Evolutionary conservation across 352 stramenopile genomes (phyloP), one percentile per base, ranked within the genome.

Genomic region (Pythium plurisporium): DNA sequence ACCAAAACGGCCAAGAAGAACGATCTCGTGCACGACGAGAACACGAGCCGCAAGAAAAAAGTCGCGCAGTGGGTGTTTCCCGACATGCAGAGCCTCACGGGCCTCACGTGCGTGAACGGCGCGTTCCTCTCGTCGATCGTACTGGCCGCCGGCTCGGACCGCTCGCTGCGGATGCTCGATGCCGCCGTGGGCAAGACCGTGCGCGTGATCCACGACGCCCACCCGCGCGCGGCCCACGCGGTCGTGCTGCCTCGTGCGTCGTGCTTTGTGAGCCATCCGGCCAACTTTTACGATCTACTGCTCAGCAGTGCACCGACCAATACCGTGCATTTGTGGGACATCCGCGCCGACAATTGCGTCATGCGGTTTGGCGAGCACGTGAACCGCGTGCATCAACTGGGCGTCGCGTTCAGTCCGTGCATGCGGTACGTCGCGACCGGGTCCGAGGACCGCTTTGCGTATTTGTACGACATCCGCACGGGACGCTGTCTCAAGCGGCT

Each of bases 401-500:
- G 80, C 7, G 62, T 80, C 30, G 72, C 79, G 14, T 96, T 96
- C 57, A 94, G 81, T 45, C 89, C 87, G 3, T 96, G 89, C 70
- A 94, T 95, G 84, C 82, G 89, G 17, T 96, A 95, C 62, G 70
- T 96, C 20, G 86, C 86, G 7, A 91, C 79, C 3, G 89, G 89
- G 33, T 95, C 82, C 1, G 87, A 96, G 66, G 89, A 96, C 54
- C 78, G 88, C 5, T 57, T 69, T 8, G 68, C 73, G 11, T 95
- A 94, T 60, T 48, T 96, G 40, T 96, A 96, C 69, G 88, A 96
- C 54, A 72, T 96, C 45, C 84, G 86, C 45, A 95, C 71, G 17
- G 75, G 84, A 1, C 64, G 82, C 3, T 73, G 63, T 23, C 55
- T 93, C 6, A 67, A 69, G 43, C 86, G 82, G 58, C 71, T 94